These are phyloP conservation scores for Balakata baccata DNA, from an alignment of 345 rosid species.

Conservation along the genomic window DNA sequence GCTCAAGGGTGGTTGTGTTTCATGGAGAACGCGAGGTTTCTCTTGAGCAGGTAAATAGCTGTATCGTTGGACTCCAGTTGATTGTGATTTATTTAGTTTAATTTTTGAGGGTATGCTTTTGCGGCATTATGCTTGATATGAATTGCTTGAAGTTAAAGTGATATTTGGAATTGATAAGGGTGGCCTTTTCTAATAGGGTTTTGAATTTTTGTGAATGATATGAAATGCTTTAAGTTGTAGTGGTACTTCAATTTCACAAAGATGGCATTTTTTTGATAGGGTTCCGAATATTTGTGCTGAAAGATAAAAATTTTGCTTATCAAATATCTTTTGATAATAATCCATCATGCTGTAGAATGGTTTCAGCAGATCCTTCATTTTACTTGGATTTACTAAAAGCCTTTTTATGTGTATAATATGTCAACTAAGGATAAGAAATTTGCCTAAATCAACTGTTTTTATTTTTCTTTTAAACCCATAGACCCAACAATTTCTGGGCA, in stretches of 20 bases:
- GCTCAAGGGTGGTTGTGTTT: conserved; percentile 64
- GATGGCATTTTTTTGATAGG: not conserved
- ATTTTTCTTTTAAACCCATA: conserved; percentile 19
- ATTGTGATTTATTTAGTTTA: not conserved
- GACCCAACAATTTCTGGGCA: conserved; percentile 67
- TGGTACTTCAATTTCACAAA: not conserved
- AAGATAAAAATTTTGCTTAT: not conserved
- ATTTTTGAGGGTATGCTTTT: not conserved
- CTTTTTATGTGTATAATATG: not conserved
- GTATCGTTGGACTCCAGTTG: not conserved
- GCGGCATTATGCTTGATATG: not conserved
- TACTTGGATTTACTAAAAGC: not conserved
- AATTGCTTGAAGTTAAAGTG: not conserved
- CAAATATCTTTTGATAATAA: not conserved
- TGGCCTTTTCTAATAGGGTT: too few relatives aligned
- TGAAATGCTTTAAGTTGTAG: not conserved
- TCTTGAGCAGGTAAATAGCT: conserved; percentile 55
- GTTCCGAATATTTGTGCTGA: not conserved
- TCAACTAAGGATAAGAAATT: not conserved
- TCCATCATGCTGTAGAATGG: too few relatives aligned
- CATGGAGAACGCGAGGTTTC: conserved; percentile 77
- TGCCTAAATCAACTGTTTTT: conserved; percentile 1
- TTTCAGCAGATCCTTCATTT: not conserved
- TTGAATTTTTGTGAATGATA: not conserved
- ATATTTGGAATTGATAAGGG: not conserved